Conservation (phyloP, 768 basidiomycete genomes). For the Termitomyces sp. region DNA sequence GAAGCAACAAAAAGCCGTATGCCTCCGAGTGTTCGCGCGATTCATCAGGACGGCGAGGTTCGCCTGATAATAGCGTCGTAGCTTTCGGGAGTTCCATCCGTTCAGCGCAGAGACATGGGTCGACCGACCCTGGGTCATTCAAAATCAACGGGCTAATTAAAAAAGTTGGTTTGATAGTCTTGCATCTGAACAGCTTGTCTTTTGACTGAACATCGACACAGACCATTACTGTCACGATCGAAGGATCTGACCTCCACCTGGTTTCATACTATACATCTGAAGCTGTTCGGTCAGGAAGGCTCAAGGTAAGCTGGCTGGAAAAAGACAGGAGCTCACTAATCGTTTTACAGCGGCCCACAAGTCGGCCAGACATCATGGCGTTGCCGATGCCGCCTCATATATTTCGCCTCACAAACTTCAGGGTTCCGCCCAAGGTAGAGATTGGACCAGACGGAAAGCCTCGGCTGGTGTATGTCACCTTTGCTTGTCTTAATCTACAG, state of each 20-base stretch:
- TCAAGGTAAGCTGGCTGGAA: slow-evolving; percentile 36
- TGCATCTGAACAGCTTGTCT: neutral
- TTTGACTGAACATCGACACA: slow-evolving; percentile 21
- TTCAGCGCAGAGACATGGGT: slow-evolving; percentile 24
- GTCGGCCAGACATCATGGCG: slow-evolving; percentile 64
- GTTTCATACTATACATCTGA: slow-evolving; percentile 82
- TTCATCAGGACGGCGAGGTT: slow-evolving; percentile 30
- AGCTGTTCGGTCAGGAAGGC: slow-evolving; percentile 64
- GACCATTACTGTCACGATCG: slow-evolving; percentile 84
- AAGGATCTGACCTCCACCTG: slow-evolving; percentile 76
- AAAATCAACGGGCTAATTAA: slow-evolving; percentile 75
- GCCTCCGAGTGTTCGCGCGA: slow-evolving; percentile 42
- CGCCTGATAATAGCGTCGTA: slow-evolving; percentile 32
- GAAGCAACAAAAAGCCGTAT: slow-evolving; percentile 44
- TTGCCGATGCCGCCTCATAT: slow-evolving; percentile 73
- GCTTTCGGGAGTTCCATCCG: slow-evolving; percentile 28
- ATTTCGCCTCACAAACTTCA: slow-evolving; percentile 76
- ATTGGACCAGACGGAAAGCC: slow-evolving; percentile 64
- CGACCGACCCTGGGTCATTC: slow-evolving; percentile 53
- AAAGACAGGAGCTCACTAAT: neutral
- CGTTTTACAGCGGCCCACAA: slow-evolving; percentile 51
- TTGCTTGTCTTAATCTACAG: neutral
- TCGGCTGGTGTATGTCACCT: slow-evolving; percentile 52
- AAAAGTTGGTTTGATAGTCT: slow-evolving; percentile 42
- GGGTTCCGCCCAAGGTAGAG: slow-evolving; percentile 78